phyloP scores from a whole-genome alignment of 148 eudicot genomes.

The Fallopia convolvulus region DNA sequence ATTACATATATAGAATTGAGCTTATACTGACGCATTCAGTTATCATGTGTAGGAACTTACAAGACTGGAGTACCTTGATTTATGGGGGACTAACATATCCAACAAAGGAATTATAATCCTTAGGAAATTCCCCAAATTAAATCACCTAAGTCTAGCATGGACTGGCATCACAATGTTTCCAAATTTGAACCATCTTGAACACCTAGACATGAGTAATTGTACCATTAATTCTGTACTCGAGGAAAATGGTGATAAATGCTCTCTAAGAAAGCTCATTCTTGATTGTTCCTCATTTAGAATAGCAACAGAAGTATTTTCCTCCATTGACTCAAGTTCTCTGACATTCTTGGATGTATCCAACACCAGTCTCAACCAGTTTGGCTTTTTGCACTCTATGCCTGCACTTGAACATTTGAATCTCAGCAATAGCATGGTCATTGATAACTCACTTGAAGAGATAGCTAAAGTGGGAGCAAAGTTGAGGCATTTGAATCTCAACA shows the following conservation, averaged over 20 bases:
- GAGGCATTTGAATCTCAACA: constrained; percentile 56
- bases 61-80: constrained; percentile 62
- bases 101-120: constrained; percentile 44
- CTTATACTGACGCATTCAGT: neutral
- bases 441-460: constrained; percentile 39
- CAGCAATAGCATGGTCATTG: constrained; percentile 40
- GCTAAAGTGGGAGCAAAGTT: constrained; percentile 46
- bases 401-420: constrained; percentile 63
- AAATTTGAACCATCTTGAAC: constrained; percentile 38
- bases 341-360: constrained; percentile 56
- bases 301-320: constrained; percentile 29
- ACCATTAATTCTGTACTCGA: constrained; percentile 39
- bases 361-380: constrained; percentile 36
- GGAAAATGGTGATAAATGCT: constrained; percentile 34
- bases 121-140: constrained; percentile 42
- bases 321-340: constrained; percentile 38
- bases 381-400: constrained; percentile 43
- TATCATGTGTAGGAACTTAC: constrained; percentile 38
- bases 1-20: neutral
- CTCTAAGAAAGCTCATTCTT: constrained; percentile 42
- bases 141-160: constrained; percentile 72
- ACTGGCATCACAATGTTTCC: constrained; percentile 65
- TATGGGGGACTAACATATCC: constrained; percentile 80
- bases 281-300: constrained; percentile 47
- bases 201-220: constrained; percentile 87